Percentiles rank a stretch among this genome's conserved stretches.
phyloP scores from a whole-genome alignment of 2,329 filamentous ascomycete species.

The Fusarium hainanense region DNA sequence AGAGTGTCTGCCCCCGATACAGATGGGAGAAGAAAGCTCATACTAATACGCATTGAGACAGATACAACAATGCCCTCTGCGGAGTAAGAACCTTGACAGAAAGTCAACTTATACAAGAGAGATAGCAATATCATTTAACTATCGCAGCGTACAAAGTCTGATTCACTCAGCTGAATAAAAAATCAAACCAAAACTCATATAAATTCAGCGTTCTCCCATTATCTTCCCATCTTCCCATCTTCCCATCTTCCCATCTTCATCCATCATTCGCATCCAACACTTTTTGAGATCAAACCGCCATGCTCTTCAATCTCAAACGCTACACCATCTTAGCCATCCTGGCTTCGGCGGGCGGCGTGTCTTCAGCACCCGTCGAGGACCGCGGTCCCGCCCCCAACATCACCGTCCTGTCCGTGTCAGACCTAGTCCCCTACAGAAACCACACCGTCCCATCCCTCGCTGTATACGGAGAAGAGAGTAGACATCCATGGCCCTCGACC shows the following conservation, averaged over 20 bases:
- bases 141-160: background rate
- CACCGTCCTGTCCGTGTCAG: background rate
- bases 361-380: background rate
- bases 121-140: background rate
- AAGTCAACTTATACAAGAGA: background rate
- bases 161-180: background rate
- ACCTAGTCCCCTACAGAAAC: background rate
- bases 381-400: background rate
- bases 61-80: background rate
- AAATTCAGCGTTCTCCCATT: background rate
- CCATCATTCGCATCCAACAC: background rate
- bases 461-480: conserved; percentile 5
- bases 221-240: background rate
- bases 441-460: background rate
- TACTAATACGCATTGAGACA: background rate
- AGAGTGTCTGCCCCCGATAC: background rate
- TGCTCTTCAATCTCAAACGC: background rate
- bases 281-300: background rate
- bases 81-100: background rate
- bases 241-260: background rate
- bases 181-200: background rate
- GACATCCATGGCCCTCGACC: background rate
- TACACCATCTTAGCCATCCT: background rate
- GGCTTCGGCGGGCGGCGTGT: background rate
- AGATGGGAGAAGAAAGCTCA: background rate